Evolutionary conservation across 495 filamentous ascomycete genomes (phyloP).

Genomic region (Rostrohypoxylon terebratum): DNA sequence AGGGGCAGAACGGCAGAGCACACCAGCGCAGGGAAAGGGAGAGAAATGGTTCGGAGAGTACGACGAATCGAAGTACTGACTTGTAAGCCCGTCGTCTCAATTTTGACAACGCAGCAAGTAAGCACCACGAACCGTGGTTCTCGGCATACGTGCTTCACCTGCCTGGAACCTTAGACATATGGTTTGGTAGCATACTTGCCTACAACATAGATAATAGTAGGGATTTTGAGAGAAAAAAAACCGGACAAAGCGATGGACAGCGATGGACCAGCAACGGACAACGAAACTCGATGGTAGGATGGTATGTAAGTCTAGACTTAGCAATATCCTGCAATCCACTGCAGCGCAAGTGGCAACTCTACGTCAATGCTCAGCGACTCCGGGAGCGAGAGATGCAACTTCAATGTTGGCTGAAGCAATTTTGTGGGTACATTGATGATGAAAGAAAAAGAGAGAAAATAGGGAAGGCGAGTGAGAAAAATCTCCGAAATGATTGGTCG

Average conservation of each 20-base stretch:
- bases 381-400: constrained; percentile 30
- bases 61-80: constrained; percentile 4
- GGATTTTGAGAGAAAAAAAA: constrained; percentile 15
- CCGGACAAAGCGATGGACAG: constrained; percentile 1
- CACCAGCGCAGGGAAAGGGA: background rate
- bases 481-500: constrained; percentile 31
- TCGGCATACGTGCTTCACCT: constrained; percentile 33
- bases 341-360: constrained; percentile 40
- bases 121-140: constrained; percentile 40
- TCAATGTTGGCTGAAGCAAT: constrained; percentile 9
- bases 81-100: constrained; percentile 20
- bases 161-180: constrained; percentile 17
- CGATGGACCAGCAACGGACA: background rate
- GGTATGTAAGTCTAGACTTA: constrained; percentile 34
- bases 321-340: constrained; percentile 25
- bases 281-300: constrained; percentile 10
- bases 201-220: background rate
- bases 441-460: constrained; percentile 12
- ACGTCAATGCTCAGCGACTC: constrained; percentile 33
- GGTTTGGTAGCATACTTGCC: constrained; percentile 6
- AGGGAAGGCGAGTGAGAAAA: constrained; percentile 26
- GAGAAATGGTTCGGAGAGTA: constrained; percentile 7
- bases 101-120: constrained; percentile 43
- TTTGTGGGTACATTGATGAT: constrained; percentile 21
- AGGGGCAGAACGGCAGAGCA: background rate